A percentile compares a stretch with the other conserved stretches of the same genome.
phyloP scores from a whole-genome alignment of 352 stramenopile species.

The Phytopythium helicoides region DNA sequence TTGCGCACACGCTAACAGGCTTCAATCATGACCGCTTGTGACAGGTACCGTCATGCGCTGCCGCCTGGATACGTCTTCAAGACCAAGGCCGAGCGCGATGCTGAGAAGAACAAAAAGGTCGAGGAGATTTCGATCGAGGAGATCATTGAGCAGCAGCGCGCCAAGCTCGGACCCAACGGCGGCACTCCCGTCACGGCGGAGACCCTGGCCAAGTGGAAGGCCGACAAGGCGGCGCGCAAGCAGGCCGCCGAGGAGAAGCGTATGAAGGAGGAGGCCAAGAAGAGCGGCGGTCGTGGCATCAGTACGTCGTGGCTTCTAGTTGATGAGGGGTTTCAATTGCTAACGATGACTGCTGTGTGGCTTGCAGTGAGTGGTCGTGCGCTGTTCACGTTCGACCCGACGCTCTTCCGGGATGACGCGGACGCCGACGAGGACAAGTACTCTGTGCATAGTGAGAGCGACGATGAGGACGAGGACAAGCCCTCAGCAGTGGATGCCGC shows the following conservation, averaged over 20 bases:
- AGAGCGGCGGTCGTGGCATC: constrained; percentile 70
- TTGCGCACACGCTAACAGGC: too few relatives aligned
- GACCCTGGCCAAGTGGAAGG: constrained; percentile 89
- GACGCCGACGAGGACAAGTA: constrained; percentile 86
- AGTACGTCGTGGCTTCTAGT: constrained; percentile 53
- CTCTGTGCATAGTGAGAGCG: constrained; percentile 58
- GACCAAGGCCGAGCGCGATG: constrained; percentile 82
- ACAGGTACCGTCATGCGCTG: constrained; percentile 83
- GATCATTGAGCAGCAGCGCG: constrained; percentile 89
- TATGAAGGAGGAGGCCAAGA: constrained; percentile 86
- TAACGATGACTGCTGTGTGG: too few relatives aligned
- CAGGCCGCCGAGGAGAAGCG: constrained; percentile 79
- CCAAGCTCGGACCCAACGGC: constrained; percentile 79
- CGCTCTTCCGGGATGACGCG: constrained; percentile 90
- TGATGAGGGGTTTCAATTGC: too few relatives aligned
- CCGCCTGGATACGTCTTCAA: constrained; percentile 88
- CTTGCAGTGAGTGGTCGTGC: constrained; percentile 89
- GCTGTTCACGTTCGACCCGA: constrained; percentile 89
- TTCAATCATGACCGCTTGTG: neutral
- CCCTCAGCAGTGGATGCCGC: constrained; percentile 38
- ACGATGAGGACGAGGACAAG: constrained; percentile 52
- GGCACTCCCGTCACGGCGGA: constrained; percentile 89
- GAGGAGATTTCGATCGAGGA: constrained; percentile 87
- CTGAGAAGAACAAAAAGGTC: constrained; percentile 81
- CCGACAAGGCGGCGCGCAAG: constrained; percentile 75